Evolutionary conservation across 345 rosid genomes (phyloP), one percentile per base, ranked within the genome.

Genomic region (Kernera saxatilis): DNA sequence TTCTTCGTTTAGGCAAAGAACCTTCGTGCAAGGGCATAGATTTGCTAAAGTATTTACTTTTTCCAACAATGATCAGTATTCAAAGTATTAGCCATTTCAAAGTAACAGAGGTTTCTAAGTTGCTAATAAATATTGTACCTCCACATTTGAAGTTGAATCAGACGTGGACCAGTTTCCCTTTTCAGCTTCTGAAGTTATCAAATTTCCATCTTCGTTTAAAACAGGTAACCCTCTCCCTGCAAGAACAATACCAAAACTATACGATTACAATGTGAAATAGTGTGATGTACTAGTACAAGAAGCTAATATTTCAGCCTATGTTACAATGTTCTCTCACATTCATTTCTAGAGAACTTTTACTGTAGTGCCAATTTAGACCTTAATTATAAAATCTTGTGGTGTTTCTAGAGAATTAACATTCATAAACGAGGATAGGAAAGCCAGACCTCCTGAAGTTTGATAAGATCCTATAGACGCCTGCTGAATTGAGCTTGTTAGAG

Each of bases 181-280:
- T 55, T 82, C 84, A 63, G 82, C 80, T 35, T 88, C 92, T 11
- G 61, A 4, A 2, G 85, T 65, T 33, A 88, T 82, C 81, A 89
- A 64, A 74, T 76, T 84, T 61, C 95, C 96, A 68, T 91, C 95
- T 77, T 94, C 99, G 63, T 91, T 91, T 60, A 94, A 79, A 55
- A 91, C 76, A 53, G 96, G 99, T 77, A 91, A 81, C 51, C 91
- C 95, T 80, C 87, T 79, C 49, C 88, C 98, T 93, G 67, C 56
- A 65, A 43, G 50, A 30, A 21, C 52, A 29, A 49, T 21, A 48
- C 55, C 69, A 26, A 33, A 23, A 35, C 15, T 17, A 44, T 29
- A 37, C 15, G 19, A 32, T 32, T 7, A 4, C 25, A 51, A 33
- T 3, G 26, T 18, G n/a, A 45, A 30, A 39, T 14, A 55, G 12